Conservation (phyloP, 1,284 basidiomycete genomes). For the Cryptococcus maquisensis region DNA sequence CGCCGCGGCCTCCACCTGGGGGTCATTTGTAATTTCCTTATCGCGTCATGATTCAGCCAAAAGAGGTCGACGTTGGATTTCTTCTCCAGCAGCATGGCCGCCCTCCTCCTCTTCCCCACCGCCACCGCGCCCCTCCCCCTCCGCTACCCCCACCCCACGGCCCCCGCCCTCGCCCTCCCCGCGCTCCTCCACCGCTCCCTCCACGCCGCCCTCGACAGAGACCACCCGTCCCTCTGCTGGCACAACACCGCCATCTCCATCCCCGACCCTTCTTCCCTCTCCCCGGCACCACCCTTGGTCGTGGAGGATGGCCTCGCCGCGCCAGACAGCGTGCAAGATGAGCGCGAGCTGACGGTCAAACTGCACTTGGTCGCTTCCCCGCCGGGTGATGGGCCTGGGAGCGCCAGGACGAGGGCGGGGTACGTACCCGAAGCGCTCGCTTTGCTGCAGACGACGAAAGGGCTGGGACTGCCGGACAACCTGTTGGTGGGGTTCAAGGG, state of each 20-base stretch:
- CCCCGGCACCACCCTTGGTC: constrained; percentile 1
- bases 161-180: constrained; percentile 36
- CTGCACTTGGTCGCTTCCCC: constrained; percentile 31
- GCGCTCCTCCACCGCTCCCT: constrained; percentile 44
- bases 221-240: constrained; percentile 14
- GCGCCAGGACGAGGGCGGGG: neutral
- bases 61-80: too few species aligned
- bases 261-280: neutral
- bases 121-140: constrained; percentile 39
- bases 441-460: constrained; percentile 23
- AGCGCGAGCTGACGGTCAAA: constrained; percentile 45
- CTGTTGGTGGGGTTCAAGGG: constrained; percentile 43
- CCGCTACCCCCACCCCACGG: constrained; percentile 37
- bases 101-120: constrained; percentile 41
- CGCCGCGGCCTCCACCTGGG: too few species aligned
- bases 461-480: constrained; percentile 32
- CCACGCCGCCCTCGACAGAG: constrained; percentile 40
- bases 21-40: too few species aligned
- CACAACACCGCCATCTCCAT: neutral
- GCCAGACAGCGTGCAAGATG: constrained; percentile 3
- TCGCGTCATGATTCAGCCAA: too few species aligned
- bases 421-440: constrained; percentile 27
- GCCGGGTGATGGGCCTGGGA: neutral
- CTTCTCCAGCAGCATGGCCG: neutral
- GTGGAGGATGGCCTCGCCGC: neutral